phyloP scores from a whole-genome alignment of 2,329 filamentous ascomycete genomes.

The Neofusicoccum sp. region DNA sequence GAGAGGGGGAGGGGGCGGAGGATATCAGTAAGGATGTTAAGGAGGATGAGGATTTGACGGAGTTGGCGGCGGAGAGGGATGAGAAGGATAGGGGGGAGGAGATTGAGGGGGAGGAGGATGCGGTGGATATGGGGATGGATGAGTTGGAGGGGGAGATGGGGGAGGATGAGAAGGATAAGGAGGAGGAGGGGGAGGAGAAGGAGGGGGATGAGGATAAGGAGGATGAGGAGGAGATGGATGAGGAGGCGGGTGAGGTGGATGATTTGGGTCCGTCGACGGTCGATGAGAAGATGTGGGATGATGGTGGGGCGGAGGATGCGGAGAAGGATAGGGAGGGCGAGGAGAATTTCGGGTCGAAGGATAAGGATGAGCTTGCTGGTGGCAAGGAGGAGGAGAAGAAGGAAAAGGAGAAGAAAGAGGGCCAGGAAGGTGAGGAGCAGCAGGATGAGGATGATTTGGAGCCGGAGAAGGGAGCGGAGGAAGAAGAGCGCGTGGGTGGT shows the following conservation, averaged over 20 bases:
- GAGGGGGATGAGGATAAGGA: constrained; percentile 53
- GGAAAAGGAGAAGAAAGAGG: constrained; percentile 60
- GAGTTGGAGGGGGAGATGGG: constrained; percentile 87
- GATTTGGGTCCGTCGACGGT: constrained; percentile 86
- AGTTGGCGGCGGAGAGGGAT: constrained; percentile 84
- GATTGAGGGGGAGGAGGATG: constrained; percentile 79
- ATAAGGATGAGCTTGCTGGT: constrained; percentile 49
- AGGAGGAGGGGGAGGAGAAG: constrained; percentile 59
- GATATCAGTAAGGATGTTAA: constrained; percentile 98
- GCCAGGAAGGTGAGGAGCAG: constrained; percentile 67
- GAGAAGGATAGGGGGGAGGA: constrained; percentile 59
- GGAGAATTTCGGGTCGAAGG: constrained; percentile 53
- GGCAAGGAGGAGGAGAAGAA: constrained; percentile 49
- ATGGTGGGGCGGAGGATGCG: constrained; percentile 71
- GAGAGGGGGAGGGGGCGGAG: constrained; percentile 91
- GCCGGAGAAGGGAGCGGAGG: constrained; percentile 59
- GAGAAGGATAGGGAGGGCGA: constrained; percentile 82
- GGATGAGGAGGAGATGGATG: constrained; percentile 72
- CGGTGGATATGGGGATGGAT: constrained; percentile 89
- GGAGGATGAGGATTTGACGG: constrained; percentile 88
- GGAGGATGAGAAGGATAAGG: constrained; percentile 58
- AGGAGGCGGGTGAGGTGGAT: constrained; percentile 88
- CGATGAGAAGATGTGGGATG: constrained; percentile 99
- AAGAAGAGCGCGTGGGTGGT: constrained; percentile 62
- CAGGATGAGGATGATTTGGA: constrained; percentile 52